These are phyloP conservation scores for Lactarius vividus DNA, from an alignment of 768 basidiomycete genomes.

Conservation along the genomic window DNA sequence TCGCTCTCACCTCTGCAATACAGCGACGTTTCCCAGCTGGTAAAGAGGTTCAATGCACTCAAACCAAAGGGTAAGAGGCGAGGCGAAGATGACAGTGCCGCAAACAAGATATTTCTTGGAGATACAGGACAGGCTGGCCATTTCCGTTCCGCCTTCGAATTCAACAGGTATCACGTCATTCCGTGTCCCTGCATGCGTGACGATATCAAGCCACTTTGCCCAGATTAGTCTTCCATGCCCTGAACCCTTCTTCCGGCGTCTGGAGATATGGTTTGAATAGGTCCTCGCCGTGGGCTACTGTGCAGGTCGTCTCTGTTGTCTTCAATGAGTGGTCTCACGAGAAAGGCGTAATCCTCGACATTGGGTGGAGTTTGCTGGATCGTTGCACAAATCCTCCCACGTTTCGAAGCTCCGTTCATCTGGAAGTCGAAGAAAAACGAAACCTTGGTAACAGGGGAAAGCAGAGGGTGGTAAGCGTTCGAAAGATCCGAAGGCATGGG, in stretches of 20 bases:
- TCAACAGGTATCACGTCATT: constrained; percentile 21
- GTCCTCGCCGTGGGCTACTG: constrained; percentile 12
- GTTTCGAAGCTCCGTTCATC: constrained; percentile 15
- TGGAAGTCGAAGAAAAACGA: constrained; percentile 16
- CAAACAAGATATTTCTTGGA: constrained; percentile 22
- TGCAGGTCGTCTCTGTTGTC: constrained; percentile 16
- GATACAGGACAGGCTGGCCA: constrained; percentile 8
- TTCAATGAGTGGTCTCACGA: constrained; percentile 25
- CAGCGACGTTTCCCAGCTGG: constrained; percentile 4
- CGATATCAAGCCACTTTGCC: background rate
- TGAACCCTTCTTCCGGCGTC: constrained; percentile 13
- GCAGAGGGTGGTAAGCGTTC: constrained; percentile 16
- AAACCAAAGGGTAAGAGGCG: constrained; percentile 16
- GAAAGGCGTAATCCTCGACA: constrained; percentile 22
- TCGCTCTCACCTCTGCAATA: constrained; percentile 28
- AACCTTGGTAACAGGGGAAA: constrained; percentile 20
- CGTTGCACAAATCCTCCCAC: constrained; percentile 11
- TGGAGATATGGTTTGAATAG: constrained; percentile 20
- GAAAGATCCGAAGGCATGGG: background rate
- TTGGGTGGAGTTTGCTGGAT: constrained; percentile 23
- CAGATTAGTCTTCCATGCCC: constrained; percentile 20
- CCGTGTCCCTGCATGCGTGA: background rate
- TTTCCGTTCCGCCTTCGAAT: constrained; percentile 21
- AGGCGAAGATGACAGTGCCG: constrained; percentile 21
- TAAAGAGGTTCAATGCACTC: constrained; percentile 18